Evolutionary conservation across 2,329 filamentous ascomycete genomes (phyloP).

Genomic region (Aspergillus sp.): DNA sequence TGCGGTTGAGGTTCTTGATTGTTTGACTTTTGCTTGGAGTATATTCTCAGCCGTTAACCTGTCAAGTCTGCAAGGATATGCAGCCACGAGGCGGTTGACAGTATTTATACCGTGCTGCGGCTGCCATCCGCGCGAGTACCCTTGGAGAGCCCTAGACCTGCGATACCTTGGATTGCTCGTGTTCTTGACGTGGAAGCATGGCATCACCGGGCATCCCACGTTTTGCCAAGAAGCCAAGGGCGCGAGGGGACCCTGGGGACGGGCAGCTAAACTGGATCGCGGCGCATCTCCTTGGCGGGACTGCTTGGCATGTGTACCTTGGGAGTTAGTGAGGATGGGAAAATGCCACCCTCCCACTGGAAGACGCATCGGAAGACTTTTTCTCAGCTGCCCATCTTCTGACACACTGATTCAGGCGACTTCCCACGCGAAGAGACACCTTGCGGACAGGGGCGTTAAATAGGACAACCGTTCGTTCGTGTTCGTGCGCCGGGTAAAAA

Average conservation of each 20-base stretch:
- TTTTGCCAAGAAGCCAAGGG: slow-evolving; percentile 17
- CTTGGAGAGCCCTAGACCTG: slow-evolving; percentile 21
- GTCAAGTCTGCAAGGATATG: slow-evolving; percentile 7
- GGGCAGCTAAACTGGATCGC: slow-evolving; percentile 1
- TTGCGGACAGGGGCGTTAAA: slow-evolving; percentile 12
- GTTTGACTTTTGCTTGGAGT: background rate
- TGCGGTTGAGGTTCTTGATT: background rate
- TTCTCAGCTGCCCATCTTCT: background rate
- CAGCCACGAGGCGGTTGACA: background rate
- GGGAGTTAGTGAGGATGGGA: slow-evolving; percentile 19
- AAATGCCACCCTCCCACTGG: slow-evolving; percentile 12
- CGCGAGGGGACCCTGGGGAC: slow-evolving; percentile 19
- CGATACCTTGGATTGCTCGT: background rate
- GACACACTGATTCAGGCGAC: slow-evolving; percentile 3
- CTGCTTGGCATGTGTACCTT: slow-evolving; percentile 32
- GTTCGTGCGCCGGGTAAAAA: background rate
- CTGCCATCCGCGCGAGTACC: slow-evolving; percentile 4
- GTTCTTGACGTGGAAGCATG: background rate
- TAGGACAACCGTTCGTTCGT: background rate
- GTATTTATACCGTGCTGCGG: slow-evolving; percentile 13
- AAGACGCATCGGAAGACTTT: slow-evolving; percentile 6
- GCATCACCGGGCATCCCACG: slow-evolving; percentile 8
- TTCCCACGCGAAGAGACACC: slow-evolving; percentile 7
- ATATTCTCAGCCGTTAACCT: background rate
- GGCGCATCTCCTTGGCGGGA: slow-evolving; percentile 11